Base-by-base conservation (phyloP, 768 basidiomycete species). In the Lactarius quietus region DNA sequence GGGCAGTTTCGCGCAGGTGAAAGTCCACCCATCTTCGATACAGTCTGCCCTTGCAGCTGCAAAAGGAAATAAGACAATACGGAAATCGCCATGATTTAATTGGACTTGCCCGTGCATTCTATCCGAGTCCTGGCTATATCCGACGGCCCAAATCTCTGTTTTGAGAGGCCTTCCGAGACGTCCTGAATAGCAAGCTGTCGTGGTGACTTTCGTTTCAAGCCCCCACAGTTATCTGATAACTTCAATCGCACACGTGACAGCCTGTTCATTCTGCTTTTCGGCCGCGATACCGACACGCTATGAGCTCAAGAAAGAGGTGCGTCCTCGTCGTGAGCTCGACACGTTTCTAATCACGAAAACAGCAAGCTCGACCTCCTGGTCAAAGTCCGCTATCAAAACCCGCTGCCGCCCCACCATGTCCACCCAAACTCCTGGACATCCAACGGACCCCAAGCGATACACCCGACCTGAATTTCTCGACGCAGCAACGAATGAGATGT, bases 331-430 rank as follows among this genome's bases (percentile, higher is more conserved):
- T 35, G 36, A 26, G 3, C 26, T 55, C 8, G 8, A 55, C 20
- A 2, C 20, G 17, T 20, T 26, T 6, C 67, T 51, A 12, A 48
- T 18, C 17, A 43, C 9, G 41, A 74, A 69, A 76, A 7, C 80
- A 81, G 85, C 70, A 95, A 94, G 77, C 82, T 95, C 57, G 95
- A 98, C 76, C 85, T 99, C 31, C 82, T 98, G 60, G 92, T 96
- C 57, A 88, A 93, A 61, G 94, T 96, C 38, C 89, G 96, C 15
- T 98, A 95, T 76, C 84, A 88, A 45, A 97, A 98, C 77, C 95
- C 95, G 3, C 84, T 99, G 3, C 96, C 96, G 82, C 94, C 15
- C 97, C 97, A 35, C 94, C 97, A 81, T 98, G 92, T 81, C 97
- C 97, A 7, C 96, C 97, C 31, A 96, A 97, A 77, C 78, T 98